phyloP scores from a whole-genome alignment of 2,329 filamentous ascomycete species.

The Exophiala oligosperma region DNA sequence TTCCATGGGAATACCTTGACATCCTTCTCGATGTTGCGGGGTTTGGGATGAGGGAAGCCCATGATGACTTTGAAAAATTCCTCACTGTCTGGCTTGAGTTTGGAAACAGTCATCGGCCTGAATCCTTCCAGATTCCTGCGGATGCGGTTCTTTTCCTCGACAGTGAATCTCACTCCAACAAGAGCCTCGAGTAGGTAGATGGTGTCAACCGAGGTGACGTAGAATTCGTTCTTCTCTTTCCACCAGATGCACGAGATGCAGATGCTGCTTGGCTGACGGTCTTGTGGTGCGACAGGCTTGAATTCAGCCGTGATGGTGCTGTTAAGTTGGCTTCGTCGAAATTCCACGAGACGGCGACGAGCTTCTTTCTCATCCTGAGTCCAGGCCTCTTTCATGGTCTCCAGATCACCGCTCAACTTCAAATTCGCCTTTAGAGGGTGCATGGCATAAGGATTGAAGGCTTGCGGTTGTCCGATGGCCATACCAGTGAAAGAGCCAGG shows the following conservation, averaged over 20 bases:
- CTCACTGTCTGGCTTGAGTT: conserved; percentile 86
- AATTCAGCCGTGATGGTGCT: conserved; percentile 81
- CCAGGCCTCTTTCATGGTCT: conserved; percentile 82
- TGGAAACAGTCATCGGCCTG: conserved; percentile 88
- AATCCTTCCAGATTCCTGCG: conserved; percentile 94
- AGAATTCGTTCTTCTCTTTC: conserved; percentile 88
- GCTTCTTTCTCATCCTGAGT: conserved; percentile 75
- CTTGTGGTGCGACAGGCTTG: conserved; percentile 72
- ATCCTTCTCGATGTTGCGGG: conserved; percentile 97
- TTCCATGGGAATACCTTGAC: conserved; percentile 99
- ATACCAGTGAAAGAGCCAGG: conserved; percentile 47
- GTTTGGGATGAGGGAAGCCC: conserved; percentile 93
- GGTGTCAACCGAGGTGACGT: conserved; percentile 94
- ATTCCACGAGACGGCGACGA: conserved; percentile 82
- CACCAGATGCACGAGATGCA: conserved; percentile 98
- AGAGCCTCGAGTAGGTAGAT: conserved; percentile 93
- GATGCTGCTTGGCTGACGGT: conserved; percentile 79
- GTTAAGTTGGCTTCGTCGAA: conserved; percentile 77
- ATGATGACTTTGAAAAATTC: conserved; percentile 99
- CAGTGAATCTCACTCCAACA: conserved; percentile 81
- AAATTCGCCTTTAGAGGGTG: conserved; percentile 78
- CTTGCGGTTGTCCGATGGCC: conserved; percentile 38
- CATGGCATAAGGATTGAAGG: conserved; percentile 75
- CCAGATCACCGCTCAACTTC: conserved; percentile 81
- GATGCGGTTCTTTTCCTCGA: conserved; percentile 98